Evolutionary conservation across 495 filamentous ascomycete genomes (phyloP), one percentile per base, ranked within the genome.

Genomic region (Penicillium desertorum): DNA sequence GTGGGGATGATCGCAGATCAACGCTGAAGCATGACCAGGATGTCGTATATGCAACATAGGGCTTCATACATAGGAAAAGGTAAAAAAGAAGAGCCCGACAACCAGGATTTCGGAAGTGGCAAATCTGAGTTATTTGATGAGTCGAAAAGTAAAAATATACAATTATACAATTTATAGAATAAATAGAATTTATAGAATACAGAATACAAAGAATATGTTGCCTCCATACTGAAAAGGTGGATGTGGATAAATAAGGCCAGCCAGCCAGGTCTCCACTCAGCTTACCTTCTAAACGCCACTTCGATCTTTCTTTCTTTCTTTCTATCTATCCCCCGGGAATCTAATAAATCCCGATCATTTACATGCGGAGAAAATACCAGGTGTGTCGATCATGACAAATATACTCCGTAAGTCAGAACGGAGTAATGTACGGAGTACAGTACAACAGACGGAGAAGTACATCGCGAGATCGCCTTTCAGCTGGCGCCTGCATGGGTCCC

Each of bases 401-500:
- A 27, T 27, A 30, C 22, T 23, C 4, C 20, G 1, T 22, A 22
- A 2, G 20, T 22, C 1, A 22, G 20, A 2, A 22, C 32, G 8
- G 10, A 9, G 30, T 34, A 16, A 27, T 12, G 51, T 27, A 37
- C 51, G 3, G 16, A n/a, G 16, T 17, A 39, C 36, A n/a, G 16
- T 17, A 39, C 36, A 17, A 7, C 16, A n/a, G 5, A 25, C 23
- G 27, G 27, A 29, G 27, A n/a, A 12, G 11, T 39, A 8, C 6
- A n/a, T 17, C 16, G 17, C 19, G 1, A 12, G n/a, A 27, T 39
- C 25, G 39, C 19, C 34, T 17, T 54, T 66, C 63, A 66, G 63
- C 63, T 66, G 51, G 59, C 47, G 46, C 47, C 54, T 60, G 54
- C 57, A 56, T 47, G 27, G 51, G 45, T 48, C 52, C 56, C 43